Base-by-base conservation (phyloP, 2,329 filamentous ascomycete genomes). In the Eurotiales sp. region DNA sequence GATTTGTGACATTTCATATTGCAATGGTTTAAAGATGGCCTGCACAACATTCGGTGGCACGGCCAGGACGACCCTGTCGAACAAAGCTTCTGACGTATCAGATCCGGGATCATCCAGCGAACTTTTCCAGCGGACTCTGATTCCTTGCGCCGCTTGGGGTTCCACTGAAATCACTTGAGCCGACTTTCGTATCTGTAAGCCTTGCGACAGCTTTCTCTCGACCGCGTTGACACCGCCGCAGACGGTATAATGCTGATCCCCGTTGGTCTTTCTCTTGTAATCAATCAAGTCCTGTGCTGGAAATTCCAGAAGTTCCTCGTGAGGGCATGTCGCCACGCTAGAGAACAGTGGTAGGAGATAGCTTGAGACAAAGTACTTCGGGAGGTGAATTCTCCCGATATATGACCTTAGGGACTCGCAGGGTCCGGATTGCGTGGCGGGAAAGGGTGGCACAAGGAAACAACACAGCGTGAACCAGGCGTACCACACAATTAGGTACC, bases 321-420 rank as follows among this genome's bases (percentile, higher is more conserved):
- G 61, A 10, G 59, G 53, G 48, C 59, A 63, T 3, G 62, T 63
- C 5, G 53, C 55, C 29, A 82, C 77, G 52, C 74, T 74, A 45
- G 78, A 77, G 34, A 84, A 70, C 4, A 82, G 65, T 0, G 81
- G 81, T 0, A 83, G 64, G 7, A 84, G 60, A 57, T 83, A 83
- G 29, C 73, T 70, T 2, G 66, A 62, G 3, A 69, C 59, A 50
- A 79, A 82, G 23, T 72, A 70, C 5, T 61, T 64, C 0, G 80
- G 79, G 1, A 81, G 60, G 45, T 69, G 64, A 4, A 78, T 77
- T n/a, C 80, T 68, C n/a, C 62, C 50, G 5, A 79, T 58, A 54
- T 83, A 84, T 30, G 75, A 64, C 14, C 61, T 70, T 0, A 83
- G 56, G 0, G 77, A 72, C 56, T 83, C 80, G 17, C 62, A 36